Evolutionary conservation across 2,329 filamentous ascomycete species (phyloP), one percentile per base, ranked within the genome.

Genomic region (Fusarium sp.): DNA sequence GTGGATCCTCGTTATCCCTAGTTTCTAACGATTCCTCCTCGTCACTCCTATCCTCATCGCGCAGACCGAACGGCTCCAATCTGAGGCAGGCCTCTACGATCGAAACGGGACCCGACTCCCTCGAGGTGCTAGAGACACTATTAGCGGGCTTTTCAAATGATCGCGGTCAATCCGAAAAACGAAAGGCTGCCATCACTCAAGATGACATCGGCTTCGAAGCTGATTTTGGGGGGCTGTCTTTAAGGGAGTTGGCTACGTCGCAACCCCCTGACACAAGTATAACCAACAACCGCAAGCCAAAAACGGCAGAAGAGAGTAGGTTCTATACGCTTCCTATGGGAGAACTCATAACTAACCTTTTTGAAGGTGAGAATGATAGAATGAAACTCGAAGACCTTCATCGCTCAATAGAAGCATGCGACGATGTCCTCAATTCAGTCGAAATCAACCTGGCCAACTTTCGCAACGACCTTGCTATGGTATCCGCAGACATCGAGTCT

Each of bases 401-500:
- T 80, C 89, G 88, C 74, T 97, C 94, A 6, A 98, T 99, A 74
- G 81, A 85, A 77, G 92, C 93, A 51, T 99, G 95, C 81, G 96
- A 99, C 80, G 92, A 97, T 77, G 93, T 98, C 51, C 87, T 98
- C 45, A 92, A 91, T 79, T 97, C 94, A 1, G 96, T 99, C 56
- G 95, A 99, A 81, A 90, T 89, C 33, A 98, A 98, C 77, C 85
- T 99, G 54, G 92, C 92, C 38, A 95, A 91, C 78, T 99, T 99
- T 77, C 94, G 97, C 77, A 92, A 94, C 63, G 97, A 99, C 79
- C 88, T 99, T 13, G 95, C 94, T 10, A 88, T 90, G 15, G 96
- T 99, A 14, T 98, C 96, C 2, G 91, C 94, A 8, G 96, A 99
- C 77, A 99, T 99, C 52, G 96, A 99, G 80, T 94, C 91, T 3